phyloP scores from a whole-genome alignment of 2,329 filamentous ascomycete genomes.

The Aspergillus ochraceoroseus region DNA sequence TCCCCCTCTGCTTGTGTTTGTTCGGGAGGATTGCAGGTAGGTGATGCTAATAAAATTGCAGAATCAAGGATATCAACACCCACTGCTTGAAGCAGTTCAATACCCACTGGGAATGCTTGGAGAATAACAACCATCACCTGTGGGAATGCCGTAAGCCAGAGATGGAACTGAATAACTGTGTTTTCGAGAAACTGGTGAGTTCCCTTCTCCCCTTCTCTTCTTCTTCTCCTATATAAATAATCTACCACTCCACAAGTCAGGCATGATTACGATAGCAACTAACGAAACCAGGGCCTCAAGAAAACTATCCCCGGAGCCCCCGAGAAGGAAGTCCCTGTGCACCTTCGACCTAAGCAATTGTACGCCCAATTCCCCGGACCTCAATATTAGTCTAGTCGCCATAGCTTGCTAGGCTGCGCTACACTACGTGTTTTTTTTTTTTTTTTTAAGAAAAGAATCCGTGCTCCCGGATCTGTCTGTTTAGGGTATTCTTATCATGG shows the following conservation, averaged over 20 bases:
- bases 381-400: constrained; percentile 38
- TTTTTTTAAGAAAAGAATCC: constrained; percentile 6
- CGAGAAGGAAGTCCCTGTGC: constrained; percentile 64
- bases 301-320: constrained; percentile 74
- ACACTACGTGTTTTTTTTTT: not conserved
- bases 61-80: constrained; percentile 92
- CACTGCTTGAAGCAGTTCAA: constrained; percentile 88
- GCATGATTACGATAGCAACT: constrained; percentile 2
- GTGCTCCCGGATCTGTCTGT: constrained; percentile 5
- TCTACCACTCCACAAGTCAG: no score
- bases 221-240: not conserved
- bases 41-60: constrained; percentile 36
- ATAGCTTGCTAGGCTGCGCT: no score
- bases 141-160: constrained; percentile 91
- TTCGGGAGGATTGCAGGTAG: not conserved
- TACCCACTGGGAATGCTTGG: constrained; percentile 89
- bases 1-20: not conserved
- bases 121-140: constrained; percentile 95
- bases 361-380: constrained; percentile 40
- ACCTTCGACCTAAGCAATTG: constrained; percentile 57
- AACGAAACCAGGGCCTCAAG: constrained; percentile 61
- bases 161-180: constrained; percentile 88
- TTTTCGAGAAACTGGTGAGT: constrained; percentile 89
- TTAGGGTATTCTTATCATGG: constrained; percentile 23
- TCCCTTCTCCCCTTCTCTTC: not conserved